Evolutionary conservation across 1,284 basidiomycete species (phyloP), one percentile per base, ranked within the genome.

Genomic region (Cryptococcus jaspeensis): DNA sequence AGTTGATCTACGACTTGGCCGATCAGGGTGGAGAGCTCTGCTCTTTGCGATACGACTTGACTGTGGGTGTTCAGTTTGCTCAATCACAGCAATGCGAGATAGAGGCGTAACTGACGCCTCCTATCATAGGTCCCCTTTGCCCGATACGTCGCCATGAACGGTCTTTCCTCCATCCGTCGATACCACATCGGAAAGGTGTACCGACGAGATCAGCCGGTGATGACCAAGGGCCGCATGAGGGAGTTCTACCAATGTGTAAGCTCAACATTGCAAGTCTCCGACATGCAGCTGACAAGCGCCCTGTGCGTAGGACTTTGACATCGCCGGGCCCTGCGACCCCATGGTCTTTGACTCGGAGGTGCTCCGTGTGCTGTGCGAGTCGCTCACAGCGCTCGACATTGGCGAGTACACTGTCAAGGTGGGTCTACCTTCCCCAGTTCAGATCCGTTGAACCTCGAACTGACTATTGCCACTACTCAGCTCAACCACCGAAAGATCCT

Each of bases 101-200:
- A n/a, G n/a, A n/a, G n/a, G 15, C 23, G 35, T 43, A 6, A 9
- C 44, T 44, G 7, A 32, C 28, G 4, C n/a, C 43, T 5, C 12
- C 18, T 5, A 22, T 12, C 15, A 32, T 45, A 82, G 81, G 81
- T 99, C 18, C 95, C 95, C 5, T 88, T 99, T 53, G 95, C 95
- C 15, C 82, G 95, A 42, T 97, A 94, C 78, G 82, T 99, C 39
- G 95, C 95, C 28, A 98, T 98, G 92, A 88, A 87, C 66, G 88
- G 90, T 22, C 84, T 85, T 47, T 86, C 85, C 54, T 61, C 79
- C 61, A 83, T 84, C 75, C 98, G 98, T 80, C 79, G 97, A 37
- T 99, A 94, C 86, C 95, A 99, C 79, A 88, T 99, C 53, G 94
- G 93, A 32, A 99, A 99, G 79, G 95, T 99, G 23, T 99, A 99